Conservation (phyloP, 495 filamentous ascomycete genomes). For the Pseudoneurospora amorphoporcata region DNA sequence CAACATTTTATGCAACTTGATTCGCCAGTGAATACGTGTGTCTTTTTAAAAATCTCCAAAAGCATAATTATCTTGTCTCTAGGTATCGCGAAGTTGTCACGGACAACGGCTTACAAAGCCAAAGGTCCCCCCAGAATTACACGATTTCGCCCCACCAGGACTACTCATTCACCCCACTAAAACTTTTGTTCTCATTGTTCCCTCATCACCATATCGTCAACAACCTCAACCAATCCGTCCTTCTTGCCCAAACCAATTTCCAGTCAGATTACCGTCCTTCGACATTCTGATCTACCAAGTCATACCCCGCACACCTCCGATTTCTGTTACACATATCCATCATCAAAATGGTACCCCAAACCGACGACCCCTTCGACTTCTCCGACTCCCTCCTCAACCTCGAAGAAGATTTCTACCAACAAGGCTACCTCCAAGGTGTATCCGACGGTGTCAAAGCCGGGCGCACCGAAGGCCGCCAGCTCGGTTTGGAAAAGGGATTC, state of each 20-base stretch:
- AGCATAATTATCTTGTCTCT: too few relatives aligned
- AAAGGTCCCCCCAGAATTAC: neutral
- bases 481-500: slow-evolving; percentile 88
- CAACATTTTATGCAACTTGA: neutral
- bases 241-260: too few relatives aligned
- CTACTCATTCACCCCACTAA: neutral
- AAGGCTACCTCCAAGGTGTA: slow-evolving; percentile 68
- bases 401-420: slow-evolving; percentile 75
- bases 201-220: neutral
- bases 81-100: neutral
- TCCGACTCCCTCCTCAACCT: slow-evolving; percentile 53
- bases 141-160: neutral
- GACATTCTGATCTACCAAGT: too few relatives aligned
- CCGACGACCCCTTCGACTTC: slow-evolving; percentile 49
- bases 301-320: too few relatives aligned
- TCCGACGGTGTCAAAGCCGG: slow-evolving; percentile 73
- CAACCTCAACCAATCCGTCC: neutral
- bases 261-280: too few relatives aligned
- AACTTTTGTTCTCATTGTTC: neutral
- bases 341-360: neutral
- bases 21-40: too few relatives aligned
- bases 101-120: neutral
- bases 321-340: too few relatives aligned
- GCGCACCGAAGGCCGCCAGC: slow-evolving; percentile 73
- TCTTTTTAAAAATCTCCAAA: too few relatives aligned